phyloP scores from a whole-genome alignment of 768 basidiomycete genomes.

The Collybia nuda region DNA sequence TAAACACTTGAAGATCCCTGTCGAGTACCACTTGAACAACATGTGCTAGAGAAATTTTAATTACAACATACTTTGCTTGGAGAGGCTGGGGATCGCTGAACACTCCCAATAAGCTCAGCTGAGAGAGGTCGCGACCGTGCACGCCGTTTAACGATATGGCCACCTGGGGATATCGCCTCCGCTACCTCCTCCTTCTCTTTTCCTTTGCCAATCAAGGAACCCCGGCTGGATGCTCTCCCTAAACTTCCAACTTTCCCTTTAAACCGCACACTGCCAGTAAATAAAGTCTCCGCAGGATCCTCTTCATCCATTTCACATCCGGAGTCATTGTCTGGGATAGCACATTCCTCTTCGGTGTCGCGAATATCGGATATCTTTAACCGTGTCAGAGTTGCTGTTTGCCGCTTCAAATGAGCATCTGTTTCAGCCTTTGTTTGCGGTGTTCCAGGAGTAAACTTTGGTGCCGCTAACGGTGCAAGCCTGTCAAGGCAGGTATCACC shows the following conservation, averaged over 20 bases:
- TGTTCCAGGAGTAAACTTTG: conserved; percentile 45
- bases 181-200: conserved; percentile 57
- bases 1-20: not conserved
- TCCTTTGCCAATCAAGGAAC: conserved; percentile 1
- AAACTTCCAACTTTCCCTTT: conserved; percentile 19
- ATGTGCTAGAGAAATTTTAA: too few species aligned
- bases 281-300: conserved; percentile 31
- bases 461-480: conserved; percentile 54
- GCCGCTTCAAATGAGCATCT: conserved; percentile 45
- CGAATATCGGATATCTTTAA: conserved; percentile 60
- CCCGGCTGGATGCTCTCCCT: conserved; percentile 7
- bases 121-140: conserved; percentile 75
- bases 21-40: not conserved
- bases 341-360: conserved; percentile 44
- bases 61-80: conserved; percentile 33
- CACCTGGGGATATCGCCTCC: conserved; percentile 73
- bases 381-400: conserved; percentile 65
- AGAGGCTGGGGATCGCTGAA: conserved; percentile 42
- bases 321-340: conserved; percentile 43
- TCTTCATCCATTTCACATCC: conserved; percentile 49
- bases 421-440: conserved; percentile 58
- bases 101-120: conserved; percentile 57
- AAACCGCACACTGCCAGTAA: conserved; percentile 25
- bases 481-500: conserved; percentile 44
- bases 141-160: conserved; percentile 73